Evolutionary conservation across 805 yeast species (phyloP).

Genomic region (Brettanomyces custersianus): DNA sequence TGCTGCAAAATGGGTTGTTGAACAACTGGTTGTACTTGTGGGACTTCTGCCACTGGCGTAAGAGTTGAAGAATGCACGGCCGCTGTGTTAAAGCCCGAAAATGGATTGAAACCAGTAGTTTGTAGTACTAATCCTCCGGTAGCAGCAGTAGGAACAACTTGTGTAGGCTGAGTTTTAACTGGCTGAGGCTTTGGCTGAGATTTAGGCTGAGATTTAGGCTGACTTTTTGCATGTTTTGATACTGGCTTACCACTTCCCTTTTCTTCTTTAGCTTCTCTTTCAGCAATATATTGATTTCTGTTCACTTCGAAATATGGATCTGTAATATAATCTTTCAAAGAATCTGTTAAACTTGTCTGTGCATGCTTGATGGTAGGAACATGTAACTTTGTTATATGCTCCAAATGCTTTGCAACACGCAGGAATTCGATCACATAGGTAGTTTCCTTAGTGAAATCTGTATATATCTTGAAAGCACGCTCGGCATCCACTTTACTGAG

Average conservation of each 20-base stretch:
- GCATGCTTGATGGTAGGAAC: slow-evolving; percentile 97
- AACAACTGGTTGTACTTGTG: slow-evolving; percentile 6
- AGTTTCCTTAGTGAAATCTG: slow-evolving; percentile 77
- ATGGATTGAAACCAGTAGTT: slow-evolving; percentile 22
- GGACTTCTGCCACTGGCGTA: slow-evolving; percentile 8
- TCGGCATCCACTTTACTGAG: slow-evolving; percentile 82
- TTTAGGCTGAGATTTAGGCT: slow-evolving; percentile 4
- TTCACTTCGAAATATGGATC: slow-evolving; percentile 81
- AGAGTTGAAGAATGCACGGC: not conserved
- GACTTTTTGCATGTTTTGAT: not conserved
- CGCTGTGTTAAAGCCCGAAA: slow-evolving; percentile 5
- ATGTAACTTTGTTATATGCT: slow-evolving; percentile 75
- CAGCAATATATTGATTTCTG: slow-evolving; percentile 68
- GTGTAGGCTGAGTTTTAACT: slow-evolving; percentile 3
- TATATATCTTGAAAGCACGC: slow-evolving; percentile 76
- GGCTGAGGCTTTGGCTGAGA: slow-evolving; percentile 7
- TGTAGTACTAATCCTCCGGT: slow-evolving; percentile 16
- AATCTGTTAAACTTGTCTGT: slow-evolving; percentile 82
- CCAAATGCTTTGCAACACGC: slow-evolving; percentile 82
- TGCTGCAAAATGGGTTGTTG: not conserved
- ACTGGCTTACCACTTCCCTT: slow-evolving; percentile 9
- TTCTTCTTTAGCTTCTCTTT: slow-evolving; percentile 36
- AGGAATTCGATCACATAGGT: slow-evolving; percentile 80
- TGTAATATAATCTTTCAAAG: slow-evolving; percentile 79
- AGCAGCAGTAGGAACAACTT: slow-evolving; percentile 5